Evolutionary conservation across 2,329 filamentous ascomycete genomes (phyloP).

Genomic region (Huntiella bhutanensis): DNA sequence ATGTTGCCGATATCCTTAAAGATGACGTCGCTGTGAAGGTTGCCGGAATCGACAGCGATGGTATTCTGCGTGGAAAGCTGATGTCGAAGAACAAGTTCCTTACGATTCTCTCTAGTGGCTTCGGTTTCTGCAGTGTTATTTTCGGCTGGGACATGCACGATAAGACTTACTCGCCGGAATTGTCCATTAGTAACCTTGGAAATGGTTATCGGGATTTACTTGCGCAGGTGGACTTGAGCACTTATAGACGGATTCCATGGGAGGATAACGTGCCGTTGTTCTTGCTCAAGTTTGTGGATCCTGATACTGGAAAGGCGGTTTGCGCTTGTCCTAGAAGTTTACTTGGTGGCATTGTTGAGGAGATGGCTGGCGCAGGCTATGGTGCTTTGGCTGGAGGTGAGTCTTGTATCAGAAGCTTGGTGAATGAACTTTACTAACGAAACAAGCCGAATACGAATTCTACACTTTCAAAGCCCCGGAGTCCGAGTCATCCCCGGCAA

Average conservation of each 20-base stretch:
- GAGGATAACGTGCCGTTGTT: conserved; percentile 76
- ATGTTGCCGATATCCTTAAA: conserved; percentile 46
- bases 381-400: conserved; percentile 78
- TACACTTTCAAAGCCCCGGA: conserved; percentile 66
- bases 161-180: conserved; percentile 67
- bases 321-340: conserved; percentile 65
- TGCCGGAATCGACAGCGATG: conserved; percentile 73
- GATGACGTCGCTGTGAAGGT: conserved; percentile 69
- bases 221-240: conserved; percentile 59
- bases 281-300: conserved; percentile 65
- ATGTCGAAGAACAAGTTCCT: conserved; percentile 88
- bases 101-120: conserved; percentile 59
- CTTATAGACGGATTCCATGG: conserved; percentile 76
- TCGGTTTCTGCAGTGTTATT: conserved; percentile 85
- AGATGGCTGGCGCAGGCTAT: conserved; percentile 49
- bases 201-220: conserved; percentile 80
- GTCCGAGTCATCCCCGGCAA: conserved; percentile 44
- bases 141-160: conserved; percentile 98
- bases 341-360: conserved; percentile 47
- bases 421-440: not conserved
- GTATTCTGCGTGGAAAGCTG: conserved; percentile 72
- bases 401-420: conserved; percentile 16
- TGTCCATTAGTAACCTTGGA: conserved; percentile 72
- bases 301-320: conserved; percentile 52
- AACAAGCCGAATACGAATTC: conserved; percentile 79